Base-by-base conservation (phyloP, 1,284 basidiomycete species). In the Cryptococcus maquisensis region DNA sequence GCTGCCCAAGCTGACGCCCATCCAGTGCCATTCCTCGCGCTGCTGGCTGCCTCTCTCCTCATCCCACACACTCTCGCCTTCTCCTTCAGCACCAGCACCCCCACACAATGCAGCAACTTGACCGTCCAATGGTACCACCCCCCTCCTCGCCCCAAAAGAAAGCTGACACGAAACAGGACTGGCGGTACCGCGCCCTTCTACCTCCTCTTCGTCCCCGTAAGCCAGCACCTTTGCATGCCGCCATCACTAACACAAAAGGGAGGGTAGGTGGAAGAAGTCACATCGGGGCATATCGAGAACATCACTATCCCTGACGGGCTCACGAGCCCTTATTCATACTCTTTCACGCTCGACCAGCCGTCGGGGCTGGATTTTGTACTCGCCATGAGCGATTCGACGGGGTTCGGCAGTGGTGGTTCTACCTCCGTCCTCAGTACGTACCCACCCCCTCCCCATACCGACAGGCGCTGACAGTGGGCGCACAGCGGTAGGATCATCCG, bases 391-490 rank as follows among this genome's bases (percentile, higher is more conserved):
- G 72, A 74, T 58, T 51, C 66, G 8, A 57, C 55, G 2, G 72
- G 72, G 1, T 73, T 63, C 37, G 71, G 70, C 1, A 59, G 59
- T 8, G 72, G 69, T 16, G 71, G 71, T 12, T 71, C 67, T 0
- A 72, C 66, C 7, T 54, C 63, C 20, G 57, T 66, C 4, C 51
- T 70, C 47, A 72, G 69, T 74, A 48, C 49, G 69, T 44, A 44
- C 13, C 13, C 9, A 9, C n/a, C n/a, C n/a, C n/a, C n/a, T n/a
- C n/a, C n/a, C n/a, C n/a, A n/a, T n/a, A n/a, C n/a, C n/a, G n/a
- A n/a, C n/a, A n/a, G n/a, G 41, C 9, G 42, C 24, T 8, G 42
- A 15, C 23, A n/a, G 24, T 41, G 13, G 40, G 26, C 12, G 10
- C 32, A 41, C 47, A 71, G 68, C 67, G 38, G 69, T 72, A 2